These are phyloP conservation scores for Vigna angularis DNA, from an alignment of 306 rosid genomes.

Conservation along the genomic window DNA sequence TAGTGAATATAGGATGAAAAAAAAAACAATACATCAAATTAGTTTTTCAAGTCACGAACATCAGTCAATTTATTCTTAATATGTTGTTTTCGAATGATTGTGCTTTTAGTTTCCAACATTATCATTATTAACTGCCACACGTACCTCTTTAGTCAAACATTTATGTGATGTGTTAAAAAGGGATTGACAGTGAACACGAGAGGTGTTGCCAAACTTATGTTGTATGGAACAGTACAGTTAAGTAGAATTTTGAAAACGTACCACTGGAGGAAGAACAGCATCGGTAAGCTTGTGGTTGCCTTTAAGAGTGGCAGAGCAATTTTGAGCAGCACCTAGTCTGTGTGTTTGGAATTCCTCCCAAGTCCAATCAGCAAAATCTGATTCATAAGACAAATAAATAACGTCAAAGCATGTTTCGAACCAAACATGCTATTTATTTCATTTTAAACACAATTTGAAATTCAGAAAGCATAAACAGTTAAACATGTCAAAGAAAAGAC, in stretches of 20 bases:
- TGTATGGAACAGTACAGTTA: background rate
- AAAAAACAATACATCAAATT: background rate
- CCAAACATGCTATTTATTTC: background rate
- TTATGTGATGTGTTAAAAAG: background rate
- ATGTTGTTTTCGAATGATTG: background rate
- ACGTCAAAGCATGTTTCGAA: background rate
- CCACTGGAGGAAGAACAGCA: constrained; percentile 62
- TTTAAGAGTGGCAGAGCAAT: constrained; percentile 81
- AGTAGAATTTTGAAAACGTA: constrained; percentile 22
- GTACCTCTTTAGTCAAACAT: too few species aligned
- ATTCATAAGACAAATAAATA: background rate
- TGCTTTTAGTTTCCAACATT: background rate
- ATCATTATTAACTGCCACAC: background rate
- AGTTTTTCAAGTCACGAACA: background rate
- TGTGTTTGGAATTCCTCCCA: constrained; percentile 81
- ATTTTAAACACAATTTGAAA: too few species aligned
- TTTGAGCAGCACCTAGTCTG: constrained; percentile 83
- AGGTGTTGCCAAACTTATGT: background rate
- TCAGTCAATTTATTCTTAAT: background rate
- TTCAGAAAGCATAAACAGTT: too few species aligned
- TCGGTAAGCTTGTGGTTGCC: constrained; percentile 70
- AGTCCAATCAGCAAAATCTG: constrained; percentile 83
- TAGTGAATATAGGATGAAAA: background rate
- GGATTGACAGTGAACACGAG: background rate
- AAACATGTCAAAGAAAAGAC: too few species aligned